Evolutionary conservation across 192 early-diverging fungal genomes (phyloP), one percentile per base, ranked within the genome.

Genomic region (Umbelopsis sp.): DNA sequence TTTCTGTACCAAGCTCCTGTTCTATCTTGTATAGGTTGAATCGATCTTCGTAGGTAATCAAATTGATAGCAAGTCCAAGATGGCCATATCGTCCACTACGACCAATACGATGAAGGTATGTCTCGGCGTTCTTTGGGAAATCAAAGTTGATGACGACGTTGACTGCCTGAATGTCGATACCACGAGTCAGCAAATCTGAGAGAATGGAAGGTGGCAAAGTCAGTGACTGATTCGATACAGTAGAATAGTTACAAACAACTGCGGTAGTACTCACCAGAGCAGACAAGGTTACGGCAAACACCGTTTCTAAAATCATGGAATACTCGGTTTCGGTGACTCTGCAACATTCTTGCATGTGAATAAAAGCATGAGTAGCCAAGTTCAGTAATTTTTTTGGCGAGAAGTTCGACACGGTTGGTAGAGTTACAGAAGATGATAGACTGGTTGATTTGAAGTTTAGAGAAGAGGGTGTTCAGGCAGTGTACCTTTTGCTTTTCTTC

Each of bases 61-160:
- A 82, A 80, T 99, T 99, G 83, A 99, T 99, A 17, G 97, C 97
- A 20, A 98, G 82, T 70, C 96, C 97, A 47, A 97, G 85, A 81
- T 97, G 96, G 50, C 92, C 97, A 78, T 96, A 99, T 69, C 96
- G 91, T 14, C 97, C 97, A 49, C 94, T 96, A 76, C 97, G 92
- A 67, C 97, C 97, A 77, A 99, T 99, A 71, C 97, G 92, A 83
- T 99, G 97, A 44, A 99, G 84, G 78, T 99, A 99, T 2, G 96
- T 99, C 83, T 99, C 97, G 36, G 97, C 94, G 70, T 98, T 99
- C 80, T 98, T 98, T 70, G 97, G 97, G 79, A 99, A 98, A 82
- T 99, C 97, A 90, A 98, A 99, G 88, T 99, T 98, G 87, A 99
- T 98, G 59, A 99, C 97, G 17, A 99, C 97, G 79, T 98, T 98